Evolutionary conservation across 768 basidiomycete species (phyloP).

Genomic region (Hydnum rufescens): DNA sequence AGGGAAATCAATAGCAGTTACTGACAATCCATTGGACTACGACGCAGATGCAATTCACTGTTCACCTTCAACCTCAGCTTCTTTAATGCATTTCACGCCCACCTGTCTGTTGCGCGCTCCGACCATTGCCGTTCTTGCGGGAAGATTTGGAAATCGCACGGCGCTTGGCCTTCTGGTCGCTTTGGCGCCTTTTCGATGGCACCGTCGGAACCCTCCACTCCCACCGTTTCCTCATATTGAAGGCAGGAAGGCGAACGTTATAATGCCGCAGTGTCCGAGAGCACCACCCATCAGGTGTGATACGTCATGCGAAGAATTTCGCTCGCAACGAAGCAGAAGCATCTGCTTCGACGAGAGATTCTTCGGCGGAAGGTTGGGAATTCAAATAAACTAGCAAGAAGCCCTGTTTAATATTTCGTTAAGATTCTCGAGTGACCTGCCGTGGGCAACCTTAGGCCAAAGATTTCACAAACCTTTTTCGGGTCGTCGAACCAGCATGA

Average conservation of each 20-base stretch:
- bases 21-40: too few species aligned
- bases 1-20: neutral
- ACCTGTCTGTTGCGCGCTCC: neutral
- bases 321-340: constrained; percentile 20
- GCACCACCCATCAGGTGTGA: too few species aligned
- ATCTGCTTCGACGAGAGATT: constrained; percentile 16
- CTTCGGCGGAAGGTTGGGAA: constrained; percentile 21
- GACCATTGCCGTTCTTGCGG: neutral
- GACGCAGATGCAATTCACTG: neutral
- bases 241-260: too few species aligned
- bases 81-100: neutral
- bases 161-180: neutral
- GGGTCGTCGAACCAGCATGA: constrained; percentile 65
- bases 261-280: too few species aligned
- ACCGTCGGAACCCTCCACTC: neutral
- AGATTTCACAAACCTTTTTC: constrained; percentile 39
- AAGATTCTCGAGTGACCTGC: too few species aligned
- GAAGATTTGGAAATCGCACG: too few species aligned
- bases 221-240: constrained; percentile 26
- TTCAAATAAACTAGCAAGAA: constrained; percentile 82
- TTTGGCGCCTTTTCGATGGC: neutral
- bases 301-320: too few species aligned
- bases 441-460: neutral
- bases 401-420: constrained; percentile 46
- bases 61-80: neutral